A percentile compares a stretch with the other conserved stretches of the same genome.
Conservation (phyloP, 768 basidiomycete genomes). For the Leccinum fibrillosum region DNA sequence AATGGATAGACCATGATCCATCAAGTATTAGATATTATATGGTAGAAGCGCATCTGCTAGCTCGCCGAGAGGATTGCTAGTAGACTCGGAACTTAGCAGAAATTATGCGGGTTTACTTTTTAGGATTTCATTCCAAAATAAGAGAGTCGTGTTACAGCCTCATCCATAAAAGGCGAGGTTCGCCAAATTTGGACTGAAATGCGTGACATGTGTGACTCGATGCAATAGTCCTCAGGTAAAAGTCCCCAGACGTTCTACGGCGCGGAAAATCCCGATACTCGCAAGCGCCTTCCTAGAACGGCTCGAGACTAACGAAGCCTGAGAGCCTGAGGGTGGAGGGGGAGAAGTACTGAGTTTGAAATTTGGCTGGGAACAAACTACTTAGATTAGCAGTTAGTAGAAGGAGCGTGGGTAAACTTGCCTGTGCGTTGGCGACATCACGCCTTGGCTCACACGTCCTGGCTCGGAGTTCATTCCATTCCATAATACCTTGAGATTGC, state of each 20-base stretch:
- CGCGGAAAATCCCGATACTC: background rate
- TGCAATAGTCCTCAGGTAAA: background rate
- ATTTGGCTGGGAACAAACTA: no score
- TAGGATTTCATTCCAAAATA: background rate
- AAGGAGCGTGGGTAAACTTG: no score
- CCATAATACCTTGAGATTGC: no score
- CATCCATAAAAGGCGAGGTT: background rate
- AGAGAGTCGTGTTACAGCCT: background rate
- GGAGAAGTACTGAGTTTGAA: no score
- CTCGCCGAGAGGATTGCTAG: no score
- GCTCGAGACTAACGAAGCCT: no score
- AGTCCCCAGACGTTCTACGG: background rate
- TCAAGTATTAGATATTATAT: background rate
- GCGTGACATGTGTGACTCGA: background rate
- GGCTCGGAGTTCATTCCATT: no score
- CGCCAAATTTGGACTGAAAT: background rate
- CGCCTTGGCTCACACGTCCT: no score
- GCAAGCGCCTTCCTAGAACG: background rate
- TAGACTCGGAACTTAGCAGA: background rate
- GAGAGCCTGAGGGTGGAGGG: no score
- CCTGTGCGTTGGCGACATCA: no score
- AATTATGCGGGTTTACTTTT: background rate
- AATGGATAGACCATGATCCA: background rate
- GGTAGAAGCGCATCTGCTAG: background rate
- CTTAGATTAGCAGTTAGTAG: no score